Evolutionary conservation across 306 rosid species (phyloP).

Genomic region (Comarum palustre): DNA sequence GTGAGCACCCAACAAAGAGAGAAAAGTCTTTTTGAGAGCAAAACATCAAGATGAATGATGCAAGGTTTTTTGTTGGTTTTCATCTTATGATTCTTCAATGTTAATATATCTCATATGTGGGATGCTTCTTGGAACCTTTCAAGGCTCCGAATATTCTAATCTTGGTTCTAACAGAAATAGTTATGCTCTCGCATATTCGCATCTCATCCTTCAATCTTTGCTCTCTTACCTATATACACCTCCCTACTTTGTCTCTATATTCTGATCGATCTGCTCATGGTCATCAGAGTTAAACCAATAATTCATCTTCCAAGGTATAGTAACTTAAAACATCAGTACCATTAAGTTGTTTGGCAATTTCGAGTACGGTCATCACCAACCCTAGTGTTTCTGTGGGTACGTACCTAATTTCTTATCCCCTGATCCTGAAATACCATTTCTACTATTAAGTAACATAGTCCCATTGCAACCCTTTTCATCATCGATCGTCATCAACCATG

Average conservation of each 20-base stretch:
- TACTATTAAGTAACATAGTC: background rate
- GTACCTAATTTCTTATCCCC: too few species aligned
- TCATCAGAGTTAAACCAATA: background rate
- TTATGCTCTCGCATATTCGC: constrained; percentile 2
- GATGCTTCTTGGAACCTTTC: background rate
- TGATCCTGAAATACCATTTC: background rate
- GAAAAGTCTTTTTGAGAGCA: too few species aligned
- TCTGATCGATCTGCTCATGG: background rate
- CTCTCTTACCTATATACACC: background rate
- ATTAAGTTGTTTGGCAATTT: background rate
- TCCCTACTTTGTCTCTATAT: background rate
- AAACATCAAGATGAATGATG: background rate
- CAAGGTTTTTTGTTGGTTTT: background rate
- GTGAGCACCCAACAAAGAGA: too few species aligned
- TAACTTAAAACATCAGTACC: background rate
- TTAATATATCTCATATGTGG: background rate
- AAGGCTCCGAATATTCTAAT: background rate
- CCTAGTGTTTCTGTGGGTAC: background rate
- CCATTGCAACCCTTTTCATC: background rate
- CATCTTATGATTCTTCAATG: background rate
- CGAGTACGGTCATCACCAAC: background rate
- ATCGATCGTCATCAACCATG: background rate
- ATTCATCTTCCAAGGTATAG: background rate
- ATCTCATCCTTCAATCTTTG: background rate
- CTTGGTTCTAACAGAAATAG: background rate